Percentiles rank a stretch among this genome's conserved stretches.
phyloP scores from a whole-genome alignment of 169 alveolate genomes.

The Plasmodium gaboni region DNA sequence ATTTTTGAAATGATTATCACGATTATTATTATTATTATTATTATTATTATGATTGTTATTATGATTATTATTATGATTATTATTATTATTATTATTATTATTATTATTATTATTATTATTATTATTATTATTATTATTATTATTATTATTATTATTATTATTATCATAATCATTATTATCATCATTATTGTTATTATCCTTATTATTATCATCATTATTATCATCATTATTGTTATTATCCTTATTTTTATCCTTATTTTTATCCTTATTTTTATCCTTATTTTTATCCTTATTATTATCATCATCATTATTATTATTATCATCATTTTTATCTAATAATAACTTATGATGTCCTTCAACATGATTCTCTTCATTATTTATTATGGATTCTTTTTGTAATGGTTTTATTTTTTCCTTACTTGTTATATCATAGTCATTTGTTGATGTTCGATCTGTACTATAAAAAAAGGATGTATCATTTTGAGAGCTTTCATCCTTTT shows the following conservation, averaged over 20 bases:
- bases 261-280: not conserved
- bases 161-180: not conserved
- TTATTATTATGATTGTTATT: not conserved
- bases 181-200: not conserved
- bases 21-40: not conserved
- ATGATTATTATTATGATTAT: not conserved
- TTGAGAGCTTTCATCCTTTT: too few relatives aligned
- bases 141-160: not conserved
- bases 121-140: not conserved
- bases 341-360: too few relatives aligned
- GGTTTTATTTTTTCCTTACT: too few relatives aligned
- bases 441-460: too few relatives aligned
- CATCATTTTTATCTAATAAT: not conserved
- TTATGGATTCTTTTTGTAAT: too few relatives aligned
- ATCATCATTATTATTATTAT: not conserved
- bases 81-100: not conserved
- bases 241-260: not conserved
- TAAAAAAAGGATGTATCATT: too few relatives aligned
- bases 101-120: not conserved
- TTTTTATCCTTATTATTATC: not conserved
- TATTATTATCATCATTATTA: not conserved
- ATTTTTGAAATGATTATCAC: too few relatives aligned
- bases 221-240: not conserved
- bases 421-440: too few relatives aligned
- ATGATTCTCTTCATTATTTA: too few relatives aligned